Evolutionary conservation across 2,329 filamentous ascomycete genomes (phyloP), one percentile per base, ranked within the genome.

Genomic region (Periconia macrospinosa): DNA sequence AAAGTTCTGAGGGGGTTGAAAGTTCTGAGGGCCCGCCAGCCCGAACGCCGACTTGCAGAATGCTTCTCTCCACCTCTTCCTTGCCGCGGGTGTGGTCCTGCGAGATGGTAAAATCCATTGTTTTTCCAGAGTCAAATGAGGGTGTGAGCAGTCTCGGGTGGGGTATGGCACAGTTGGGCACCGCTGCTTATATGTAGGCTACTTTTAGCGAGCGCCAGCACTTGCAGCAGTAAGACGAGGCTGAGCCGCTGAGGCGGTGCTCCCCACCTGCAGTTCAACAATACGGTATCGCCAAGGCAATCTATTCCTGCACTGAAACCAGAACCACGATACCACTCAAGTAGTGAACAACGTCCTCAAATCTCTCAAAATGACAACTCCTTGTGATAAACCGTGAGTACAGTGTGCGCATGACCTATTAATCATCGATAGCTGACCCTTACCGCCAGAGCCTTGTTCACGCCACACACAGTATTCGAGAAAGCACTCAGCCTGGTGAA

Each of bases 11-110:
- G n/a, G n/a, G n/a, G n/a, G n/a, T n/a, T n/a, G n/a, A n/a, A n/a
- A n/a, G n/a, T n/a, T n/a, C n/a, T n/a, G n/a, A n/a, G n/a, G 23
- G 5, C 23, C 23, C 23, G 33, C 33, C 15, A 37, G 15, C 33
- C 5, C 18, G 43, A 45, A 45, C 18, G 23, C 43, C 43, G 14
- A 27, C 13, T 27, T 45, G 43, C 23, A 45, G 15, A 14, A 27
- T 45, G 11, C 43, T 45, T 18, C 27, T 45, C 23, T 45, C 43
- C 13, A 45, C 43, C 43, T 45, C 43, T 17, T 45, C 43, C 43
- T 27, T 45, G 2, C 43, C 43, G 2, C 23, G 43, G 19, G 43
- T 45, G n/a, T 45, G 14, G 43, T 45, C 43, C n/a, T 45, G 7
- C 13, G 43, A 45, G 19, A 45, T 45, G 18, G 43, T 45, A 18